Conservation (phyloP, 2,329 filamentous ascomycete genomes). For the Epichloe coenophiala region DNA sequence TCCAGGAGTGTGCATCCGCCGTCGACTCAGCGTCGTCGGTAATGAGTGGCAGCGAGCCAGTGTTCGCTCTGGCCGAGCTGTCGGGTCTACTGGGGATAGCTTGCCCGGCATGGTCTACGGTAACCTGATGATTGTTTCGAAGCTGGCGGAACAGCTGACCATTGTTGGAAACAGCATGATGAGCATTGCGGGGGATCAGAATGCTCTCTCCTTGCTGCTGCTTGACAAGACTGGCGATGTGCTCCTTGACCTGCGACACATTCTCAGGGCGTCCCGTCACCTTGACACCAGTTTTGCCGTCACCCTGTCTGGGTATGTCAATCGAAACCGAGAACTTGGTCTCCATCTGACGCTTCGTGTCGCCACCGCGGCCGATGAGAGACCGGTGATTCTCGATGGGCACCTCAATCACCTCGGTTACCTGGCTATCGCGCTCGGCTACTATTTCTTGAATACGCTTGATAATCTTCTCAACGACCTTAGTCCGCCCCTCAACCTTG, state of each 20-base stretch:
- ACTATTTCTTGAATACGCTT: slow-evolving; percentile 71
- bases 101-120: slow-evolving; percentile 80
- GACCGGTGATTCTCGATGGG: slow-evolving; percentile 80
- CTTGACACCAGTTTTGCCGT: slow-evolving; percentile 73
- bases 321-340: slow-evolving; percentile 73
- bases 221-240: slow-evolving; percentile 68
- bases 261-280: slow-evolving; percentile 65
- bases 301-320: slow-evolving; percentile 83
- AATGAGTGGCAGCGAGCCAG: slow-evolving; percentile 68
- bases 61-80: slow-evolving; percentile 40
- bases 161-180: slow-evolving; percentile 76
- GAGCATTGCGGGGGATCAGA: slow-evolving; percentile 62
- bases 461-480: slow-evolving; percentile 80
- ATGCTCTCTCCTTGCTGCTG: slow-evolving; percentile 79
- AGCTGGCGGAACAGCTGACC: slow-evolving; percentile 89
- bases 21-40: slow-evolving; percentile 64
- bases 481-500: slow-evolving; percentile 72
- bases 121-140: slow-evolving; percentile 74
- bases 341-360: slow-evolving; percentile 74
- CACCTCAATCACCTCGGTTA: slow-evolving; percentile 66
- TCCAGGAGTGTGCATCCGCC: slow-evolving; percentile 68
- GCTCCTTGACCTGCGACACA: slow-evolving; percentile 75
- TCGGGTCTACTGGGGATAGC: slow-evolving; percentile 58
- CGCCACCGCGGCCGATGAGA: slow-evolving; percentile 84
- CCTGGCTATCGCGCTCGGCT: slow-evolving; percentile 69